These are phyloP conservation scores for Pyracantha coccinea DNA, from an alignment of 331 rosid species.

Conservation along the genomic window DNA sequence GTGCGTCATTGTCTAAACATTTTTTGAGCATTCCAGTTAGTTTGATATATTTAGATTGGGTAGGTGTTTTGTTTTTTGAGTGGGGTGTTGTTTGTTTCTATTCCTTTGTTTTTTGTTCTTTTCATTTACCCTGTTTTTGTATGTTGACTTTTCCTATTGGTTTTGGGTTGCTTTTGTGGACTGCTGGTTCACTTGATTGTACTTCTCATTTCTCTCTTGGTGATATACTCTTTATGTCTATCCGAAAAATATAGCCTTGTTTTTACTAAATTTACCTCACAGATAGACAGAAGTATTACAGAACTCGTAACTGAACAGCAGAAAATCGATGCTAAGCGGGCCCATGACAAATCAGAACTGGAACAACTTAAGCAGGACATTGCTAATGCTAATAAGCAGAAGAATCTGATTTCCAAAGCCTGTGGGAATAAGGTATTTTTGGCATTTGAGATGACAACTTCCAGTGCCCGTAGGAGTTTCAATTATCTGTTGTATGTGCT, in stretches of 20 bases:
- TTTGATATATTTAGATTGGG: not conserved
- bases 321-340: constrained; percentile 74
- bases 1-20: too few relatives aligned
- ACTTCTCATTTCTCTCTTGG: not conserved
- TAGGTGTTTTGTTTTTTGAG: not conserved
- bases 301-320: constrained; percentile 89
- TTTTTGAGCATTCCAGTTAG: not conserved
- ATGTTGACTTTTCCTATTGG: not conserved
- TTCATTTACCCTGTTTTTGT: not conserved
- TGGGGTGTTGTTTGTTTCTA: not conserved
- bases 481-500: not conserved
- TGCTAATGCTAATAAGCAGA: constrained; percentile 78
- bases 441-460: not conserved
- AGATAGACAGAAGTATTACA: constrained; percentile 75
- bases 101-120: too few relatives aligned
- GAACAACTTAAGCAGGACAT: constrained; percentile 88
- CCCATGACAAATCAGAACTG: constrained; percentile 66
- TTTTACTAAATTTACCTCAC: constrained; percentile 67
- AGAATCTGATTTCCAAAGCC: constrained; percentile 54
- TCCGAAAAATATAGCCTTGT: constrained; percentile 8
- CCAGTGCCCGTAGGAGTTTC: not conserved
- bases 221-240: not conserved
- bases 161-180: not conserved
- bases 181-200: not conserved
- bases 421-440: constrained; percentile 64